These are phyloP conservation scores for Gaillardinia entomophila DNA, from an alignment of 805 yeast genomes.

Conservation along the genomic window DNA sequence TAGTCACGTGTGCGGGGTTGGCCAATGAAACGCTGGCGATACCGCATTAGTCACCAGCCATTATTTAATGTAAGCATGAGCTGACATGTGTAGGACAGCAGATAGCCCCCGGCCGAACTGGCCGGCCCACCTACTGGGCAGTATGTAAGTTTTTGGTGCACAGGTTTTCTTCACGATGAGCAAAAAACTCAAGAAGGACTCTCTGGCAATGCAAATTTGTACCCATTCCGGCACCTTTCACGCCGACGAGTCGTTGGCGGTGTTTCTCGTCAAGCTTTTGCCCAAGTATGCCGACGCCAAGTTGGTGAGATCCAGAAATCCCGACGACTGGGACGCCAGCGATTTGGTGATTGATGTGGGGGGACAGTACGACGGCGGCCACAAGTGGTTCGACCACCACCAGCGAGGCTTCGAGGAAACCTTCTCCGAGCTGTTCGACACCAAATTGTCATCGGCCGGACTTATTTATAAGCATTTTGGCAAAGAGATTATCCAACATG, in stretches of 20 bases:
- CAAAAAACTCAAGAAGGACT: no score
- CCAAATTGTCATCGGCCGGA: constrained; percentile 92
- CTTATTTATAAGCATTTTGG: constrained; percentile 85
- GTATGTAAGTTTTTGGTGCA: no score
- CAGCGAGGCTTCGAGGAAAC: constrained; percentile 85
- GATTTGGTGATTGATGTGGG: constrained; percentile 95
- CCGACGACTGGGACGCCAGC: constrained; percentile 74
- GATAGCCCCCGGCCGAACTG: no score
- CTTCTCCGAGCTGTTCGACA: constrained; percentile 55
- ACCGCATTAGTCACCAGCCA: no score
- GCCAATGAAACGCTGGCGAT: no score
- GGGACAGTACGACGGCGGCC: constrained; percentile 82
- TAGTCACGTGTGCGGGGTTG: no score
- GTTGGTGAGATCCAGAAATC: constrained; percentile 79
- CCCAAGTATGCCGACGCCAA: constrained; percentile 64
- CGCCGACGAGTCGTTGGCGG: constrained; percentile 95
- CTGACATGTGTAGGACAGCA: no score
- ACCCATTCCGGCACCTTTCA: constrained; percentile 94
- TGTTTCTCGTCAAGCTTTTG: constrained; percentile 68
- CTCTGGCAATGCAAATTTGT: constrained; percentile 60
- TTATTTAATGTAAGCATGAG: no score
- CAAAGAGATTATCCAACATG: constrained; percentile 54
- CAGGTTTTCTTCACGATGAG: no score
- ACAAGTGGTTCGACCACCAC: constrained; percentile 90
- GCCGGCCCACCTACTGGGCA: no score